Evolutionary conservation across 352 stramenopile species (phyloP), one percentile per base, ranked within the genome.

Genomic region (Globisporangium paroecandrum): DNA sequence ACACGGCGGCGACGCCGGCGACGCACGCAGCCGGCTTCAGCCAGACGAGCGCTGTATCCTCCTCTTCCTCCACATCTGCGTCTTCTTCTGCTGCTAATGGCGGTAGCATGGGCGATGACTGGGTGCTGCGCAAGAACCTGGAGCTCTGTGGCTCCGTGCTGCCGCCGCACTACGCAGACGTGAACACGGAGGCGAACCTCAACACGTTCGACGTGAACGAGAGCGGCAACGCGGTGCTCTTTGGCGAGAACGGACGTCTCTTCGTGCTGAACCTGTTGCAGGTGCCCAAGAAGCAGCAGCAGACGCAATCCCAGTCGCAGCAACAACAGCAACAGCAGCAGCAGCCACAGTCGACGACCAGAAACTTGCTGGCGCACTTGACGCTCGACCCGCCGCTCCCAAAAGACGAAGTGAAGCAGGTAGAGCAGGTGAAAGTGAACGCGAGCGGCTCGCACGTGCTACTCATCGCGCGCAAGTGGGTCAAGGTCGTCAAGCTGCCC

Each of bases 191-290:
- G 34, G 78, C 80, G 56, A 75, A 89, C 57, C 71, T 89, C 27
- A 80, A 80, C 65, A 89, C 84, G 1, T 92, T 92, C 57, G 84
- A 90, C 65, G 79, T 92, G 59, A 75, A 72, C 71, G 78, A 87
- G n/a, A 69, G 70, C 64, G 74, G 76, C 67, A 73, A 81, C 29
- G 77, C 71, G 58, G 76, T 82, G 65, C 71, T 92, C 49, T 78
- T 84, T 57, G 75, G 74, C 41, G 80, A 81, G 43, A 62, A 62
- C 56, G 77, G 81, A 1, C 71, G 70, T 15, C 74, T 91, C 62
- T 88, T 86, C 57, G 57, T 90, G 5, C 74, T 89, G 24, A 78
- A 80, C 47, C 65, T 91, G 9, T 77, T 91, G 61, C 79, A 89
- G 51, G 62, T 72, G 41, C 61, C 64, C 32, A 65, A 53, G 10